phyloP scores from a whole-genome alignment of 2,329 filamentous ascomycete genomes.

The Penicillium italicum region DNA sequence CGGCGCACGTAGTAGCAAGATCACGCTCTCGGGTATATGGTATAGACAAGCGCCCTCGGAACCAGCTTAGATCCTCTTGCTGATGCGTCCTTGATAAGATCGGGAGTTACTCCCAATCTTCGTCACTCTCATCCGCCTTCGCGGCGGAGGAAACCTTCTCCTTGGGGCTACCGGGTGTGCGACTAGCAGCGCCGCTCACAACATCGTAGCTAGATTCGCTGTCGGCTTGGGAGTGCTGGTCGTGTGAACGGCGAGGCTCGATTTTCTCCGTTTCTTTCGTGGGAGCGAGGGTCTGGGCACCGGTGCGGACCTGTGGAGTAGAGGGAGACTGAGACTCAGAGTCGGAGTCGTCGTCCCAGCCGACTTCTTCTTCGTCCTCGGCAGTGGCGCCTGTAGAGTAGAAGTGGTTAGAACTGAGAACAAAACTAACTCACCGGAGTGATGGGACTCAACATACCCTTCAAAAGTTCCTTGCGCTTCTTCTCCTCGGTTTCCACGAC shows the following conservation, averaged over 20 bases:
- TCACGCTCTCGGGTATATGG: neutral
- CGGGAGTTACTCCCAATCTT: conserved; percentile 67
- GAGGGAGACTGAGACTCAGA: conserved; percentile 45
- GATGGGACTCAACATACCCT: conserved; percentile 59
- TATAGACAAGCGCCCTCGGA: conserved; percentile 4
- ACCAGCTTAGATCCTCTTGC: neutral
- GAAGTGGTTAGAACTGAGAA: conserved; percentile 4
- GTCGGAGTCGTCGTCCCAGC: conserved; percentile 70
- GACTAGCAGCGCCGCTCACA: conserved; percentile 75
- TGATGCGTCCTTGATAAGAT: neutral
- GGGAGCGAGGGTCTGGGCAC: conserved; percentile 29
- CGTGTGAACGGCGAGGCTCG: conserved; percentile 69
- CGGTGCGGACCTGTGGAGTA: conserved; percentile 43
- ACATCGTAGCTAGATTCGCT: conserved; percentile 97
- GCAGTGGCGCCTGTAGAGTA: conserved; percentile 38
- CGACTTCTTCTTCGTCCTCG: conserved; percentile 68
- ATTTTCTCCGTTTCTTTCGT: conserved; percentile 55
- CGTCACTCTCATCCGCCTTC: conserved; percentile 60
- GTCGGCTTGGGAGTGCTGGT: conserved; percentile 84
- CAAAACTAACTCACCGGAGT: neutral
- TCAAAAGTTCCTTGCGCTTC: conserved; percentile 80
- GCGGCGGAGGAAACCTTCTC: conserved; percentile 43
- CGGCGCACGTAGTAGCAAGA: neutral
- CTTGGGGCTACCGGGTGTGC: conserved; percentile 65
- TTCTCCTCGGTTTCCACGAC: conserved; percentile 92